Evolutionary conservation across 1,284 basidiomycete species (phyloP), one percentile per base, ranked within the genome.

Genomic region (Xerocomus nothofagi): DNA sequence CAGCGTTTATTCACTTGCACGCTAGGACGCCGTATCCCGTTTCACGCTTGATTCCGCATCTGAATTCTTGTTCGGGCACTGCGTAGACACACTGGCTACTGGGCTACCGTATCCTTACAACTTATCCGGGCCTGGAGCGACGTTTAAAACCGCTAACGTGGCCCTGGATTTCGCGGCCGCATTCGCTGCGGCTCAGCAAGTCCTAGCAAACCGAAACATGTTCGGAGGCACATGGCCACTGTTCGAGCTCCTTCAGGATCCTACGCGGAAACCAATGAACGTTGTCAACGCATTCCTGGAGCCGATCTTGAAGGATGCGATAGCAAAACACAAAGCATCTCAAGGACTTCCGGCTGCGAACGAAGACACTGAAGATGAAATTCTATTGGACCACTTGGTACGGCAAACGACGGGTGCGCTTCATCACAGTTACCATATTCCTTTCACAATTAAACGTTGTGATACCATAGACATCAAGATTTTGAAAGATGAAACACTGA

Each of bases 341-440:
- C 59, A 60, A 23, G 63, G 53, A 15, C 40, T 60, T n/a, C 40
- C 41, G 1, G 38, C 40, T 18, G 12, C 10, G 24, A 48, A 42
- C 15, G 51, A 55, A 17, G 51, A 49, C 17, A 51, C 57, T 0
- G 75, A 76, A 6, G 73, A 71, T 1, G 74, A 71, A 26, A 77
- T 76, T 0, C 57, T 84, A 12, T 57, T 84, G 14, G 79, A 79
- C 47, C 73, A 81, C 54, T 58, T 84, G 37, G 66, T 83, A 18
- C 66, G 71, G 12, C 62, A 73, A 24, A 81, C 80, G 0, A 72
- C 73, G 23, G 80, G 79, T 76, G 36, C 49, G 68, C 55, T 18
- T 34, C 7, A 17, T 27, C 10, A 10, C 21, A 14, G 3, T 26
- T 21, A 7, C 12, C 6, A 59, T 62, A 39, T 75, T 74, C 55